These are phyloP conservation scores for Aegilops longissima DNA, from an alignment of 176 grass and related monocot genomes.

Conservation along the genomic window DNA sequence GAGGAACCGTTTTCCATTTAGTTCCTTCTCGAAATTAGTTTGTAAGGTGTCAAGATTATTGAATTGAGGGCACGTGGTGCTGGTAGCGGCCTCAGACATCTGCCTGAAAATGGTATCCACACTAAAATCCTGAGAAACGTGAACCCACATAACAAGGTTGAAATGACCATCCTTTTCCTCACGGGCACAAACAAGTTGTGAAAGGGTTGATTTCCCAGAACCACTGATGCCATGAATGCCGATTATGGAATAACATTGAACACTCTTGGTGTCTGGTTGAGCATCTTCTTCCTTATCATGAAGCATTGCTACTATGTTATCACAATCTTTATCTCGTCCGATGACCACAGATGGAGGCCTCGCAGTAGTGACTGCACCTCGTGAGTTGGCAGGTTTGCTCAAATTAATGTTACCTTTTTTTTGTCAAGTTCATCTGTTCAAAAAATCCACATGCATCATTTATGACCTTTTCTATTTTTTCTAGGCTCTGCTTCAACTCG, in stretches of 20 bases:
- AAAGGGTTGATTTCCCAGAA: slow-evolving; percentile 13
- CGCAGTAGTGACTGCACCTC: not conserved
- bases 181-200: not conserved
- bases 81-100: not conserved
- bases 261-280: not conserved
- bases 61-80: not conserved
- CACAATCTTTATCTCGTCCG: not conserved
- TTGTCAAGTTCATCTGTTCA: not conserved
- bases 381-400: not conserved
- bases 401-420: no score
- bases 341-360: not conserved
- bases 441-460: not conserved
- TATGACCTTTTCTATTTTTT: not conserved
- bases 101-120: not conserved
- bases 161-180: not conserved
- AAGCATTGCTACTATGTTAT: not conserved
- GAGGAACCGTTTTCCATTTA: not conserved
- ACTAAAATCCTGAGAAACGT: not conserved
- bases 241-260: not conserved
- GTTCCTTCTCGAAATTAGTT: not conserved
- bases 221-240: slow-evolving; percentile 16
- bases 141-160: slow-evolving; percentile 3
- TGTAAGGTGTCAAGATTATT: not conserved
- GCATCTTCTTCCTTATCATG: not conserved
- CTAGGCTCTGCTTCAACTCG: not conserved